These are phyloP conservation scores for Odontarrhena argentea DNA, from an alignment of 345 rosid genomes.

Conservation along the genomic window DNA sequence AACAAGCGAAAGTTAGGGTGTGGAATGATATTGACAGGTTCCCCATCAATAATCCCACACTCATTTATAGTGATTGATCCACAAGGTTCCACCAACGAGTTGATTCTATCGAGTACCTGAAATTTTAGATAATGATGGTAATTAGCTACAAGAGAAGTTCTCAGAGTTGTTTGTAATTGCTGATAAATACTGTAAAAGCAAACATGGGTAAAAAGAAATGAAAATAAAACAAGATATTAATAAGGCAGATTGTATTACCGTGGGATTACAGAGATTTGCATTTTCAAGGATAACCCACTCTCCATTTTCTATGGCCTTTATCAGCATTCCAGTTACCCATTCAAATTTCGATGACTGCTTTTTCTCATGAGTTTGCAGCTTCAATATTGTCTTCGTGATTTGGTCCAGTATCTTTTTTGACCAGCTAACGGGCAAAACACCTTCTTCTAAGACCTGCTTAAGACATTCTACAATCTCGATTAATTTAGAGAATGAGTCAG, in stretches of 20 bases:
- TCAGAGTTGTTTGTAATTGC: conserved; percentile 10
- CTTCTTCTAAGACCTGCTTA: conserved; percentile 47
- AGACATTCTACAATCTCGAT: conserved; percentile 54
- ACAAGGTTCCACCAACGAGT: conserved; percentile 88
- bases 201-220: conserved; percentile 20
- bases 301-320: conserved; percentile 92
- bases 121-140: conserved; percentile 4
- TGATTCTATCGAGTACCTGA: conserved; percentile 96
- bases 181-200: neutral
- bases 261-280: conserved; percentile 97
- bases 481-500: conserved; percentile 54
- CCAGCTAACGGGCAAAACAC: conserved; percentile 51
- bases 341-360: conserved; percentile 79
- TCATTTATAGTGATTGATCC: conserved; percentile 91
- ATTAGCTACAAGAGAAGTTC: conserved; percentile 22
- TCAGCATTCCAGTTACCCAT: conserved; percentile 82
- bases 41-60: conserved; percentile 84
- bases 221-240: conserved; percentile 19
- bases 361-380: conserved; percentile 54
- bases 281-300: conserved; percentile 92
- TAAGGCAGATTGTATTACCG: conserved; percentile 51
- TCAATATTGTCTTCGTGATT: conserved; percentile 52
- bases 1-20: conserved; percentile 89
- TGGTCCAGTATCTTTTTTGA: conserved; percentile 55
- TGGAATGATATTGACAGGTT: conserved; percentile 72